phyloP scores from a whole-genome alignment of 208 protist species.

The Acanthamoeba royreba region DNA sequence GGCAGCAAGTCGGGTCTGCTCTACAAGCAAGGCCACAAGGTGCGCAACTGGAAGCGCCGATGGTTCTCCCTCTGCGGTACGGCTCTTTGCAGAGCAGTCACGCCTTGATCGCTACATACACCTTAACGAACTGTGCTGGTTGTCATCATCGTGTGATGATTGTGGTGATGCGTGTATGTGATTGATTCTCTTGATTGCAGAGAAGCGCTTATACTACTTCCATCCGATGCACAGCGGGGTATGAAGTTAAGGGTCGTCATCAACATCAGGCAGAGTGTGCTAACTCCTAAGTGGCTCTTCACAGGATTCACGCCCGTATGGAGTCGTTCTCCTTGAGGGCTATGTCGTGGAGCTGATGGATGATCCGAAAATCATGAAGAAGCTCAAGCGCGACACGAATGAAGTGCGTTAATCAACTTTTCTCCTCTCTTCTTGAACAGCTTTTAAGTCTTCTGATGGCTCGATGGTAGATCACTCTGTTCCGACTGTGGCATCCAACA shows the following conservation, averaged over 20 bases:
- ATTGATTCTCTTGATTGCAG: background rate
- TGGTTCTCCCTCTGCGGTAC: slow-evolving; percentile 51
- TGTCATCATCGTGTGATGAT: background rate
- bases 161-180: background rate
- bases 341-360: slow-evolving; percentile 22
- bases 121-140: background rate
- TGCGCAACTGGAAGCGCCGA: slow-evolving; percentile 58
- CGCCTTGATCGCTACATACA: background rate
- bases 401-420: background rate
- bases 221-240: background rate
- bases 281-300: background rate
- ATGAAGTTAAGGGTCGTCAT: too few species aligned
- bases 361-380: background rate
- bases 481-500: background rate
- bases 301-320: background rate
- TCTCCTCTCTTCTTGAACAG: background rate
- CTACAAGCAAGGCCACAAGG: slow-evolving; percentile 47
- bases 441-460: background rate
- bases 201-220: slow-evolving; percentile 7
- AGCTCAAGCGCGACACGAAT: background rate
- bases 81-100: background rate
- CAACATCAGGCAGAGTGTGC: too few species aligned
- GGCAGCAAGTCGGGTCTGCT: background rate
- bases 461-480: background rate
- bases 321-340: background rate